Base-by-base conservation (phyloP, 331 rosid genomes). In the Dryas integrifolia region DNA sequence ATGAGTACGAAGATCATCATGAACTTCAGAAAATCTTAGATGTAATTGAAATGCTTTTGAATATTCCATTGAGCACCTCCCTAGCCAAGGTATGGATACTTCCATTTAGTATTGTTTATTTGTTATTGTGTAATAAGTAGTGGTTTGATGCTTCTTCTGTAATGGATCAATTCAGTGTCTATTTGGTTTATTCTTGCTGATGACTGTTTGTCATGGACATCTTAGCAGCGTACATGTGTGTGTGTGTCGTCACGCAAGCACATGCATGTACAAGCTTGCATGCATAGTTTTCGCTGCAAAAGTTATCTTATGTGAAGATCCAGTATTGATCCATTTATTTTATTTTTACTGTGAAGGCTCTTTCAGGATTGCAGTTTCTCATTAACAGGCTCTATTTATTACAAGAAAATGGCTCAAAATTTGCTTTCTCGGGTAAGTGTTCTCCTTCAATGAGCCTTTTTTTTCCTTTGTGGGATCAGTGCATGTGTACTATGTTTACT, bases 321-420 rank as follows among this genome's bases (percentile, higher is more conserved):
- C 21, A 6, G 16, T 62, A 9, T 38, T 62, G 49, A 38, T 15
- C 5, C 24, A 11, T 72, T 55, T 38, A 30, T 9, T 49, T 61
- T 61, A 1, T 52, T 48, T 72, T 58, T 82, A 53, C 76, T 74
- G 58, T 75, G 63, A 35, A 93, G 98, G 89, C 85, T 15, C 89
- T 94, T 73, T 88, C 96, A 58, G 97, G 97, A 78, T 80, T 94
- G 86, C 97, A 91, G 72, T 84, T 89, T 80, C 85, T 94, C 43
- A 71, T 89, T 48, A 88, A 83, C 82, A 86, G 77, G 78, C 83
- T 69, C 51, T 89, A 76, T 59, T 72, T 65, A 43, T 80, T 88
- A 76, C 89, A 87, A 76, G 98, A 88, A 87, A 80, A 74, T 72
- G 96, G 92, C 67, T 82, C 89, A 73, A 89, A 89, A 56, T 77